Evolutionary conservation across 805 yeast species (phyloP).

Genomic region (Pichia cabralensis): DNA sequence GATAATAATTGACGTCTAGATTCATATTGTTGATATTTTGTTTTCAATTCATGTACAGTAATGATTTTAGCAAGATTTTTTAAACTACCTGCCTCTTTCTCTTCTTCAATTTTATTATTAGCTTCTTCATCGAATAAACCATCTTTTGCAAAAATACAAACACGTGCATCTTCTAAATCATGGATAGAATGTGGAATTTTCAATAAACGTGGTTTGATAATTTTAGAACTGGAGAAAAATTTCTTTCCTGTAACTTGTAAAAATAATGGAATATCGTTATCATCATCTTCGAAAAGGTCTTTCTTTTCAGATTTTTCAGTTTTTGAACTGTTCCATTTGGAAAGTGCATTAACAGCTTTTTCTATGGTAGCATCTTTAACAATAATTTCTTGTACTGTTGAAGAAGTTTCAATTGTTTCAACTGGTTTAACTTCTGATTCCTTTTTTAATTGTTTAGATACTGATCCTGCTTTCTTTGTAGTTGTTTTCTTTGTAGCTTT

Average conservation of each 20-base stretch:
- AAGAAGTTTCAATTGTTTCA: neutral
- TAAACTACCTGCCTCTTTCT: conserved; percentile 27
- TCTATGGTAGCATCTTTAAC: conserved; percentile 21
- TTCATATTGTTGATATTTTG: conserved; percentile 81
- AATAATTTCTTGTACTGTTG: conserved; percentile 11
- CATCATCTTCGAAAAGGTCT: conserved; percentile 53
- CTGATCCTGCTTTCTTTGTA: neutral
- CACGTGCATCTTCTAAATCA: conserved; percentile 29
- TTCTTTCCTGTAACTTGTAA: conserved; percentile 58
- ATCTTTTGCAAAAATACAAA: conserved; percentile 67
- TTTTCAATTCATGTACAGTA: conserved; percentile 66
- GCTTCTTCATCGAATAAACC: conserved; percentile 34
- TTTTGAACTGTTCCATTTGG: conserved; percentile 40
- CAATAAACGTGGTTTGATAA: conserved; percentile 46
- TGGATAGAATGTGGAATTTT: conserved; percentile 38
- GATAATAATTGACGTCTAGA: conserved; percentile 65
- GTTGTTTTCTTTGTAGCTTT: neutral
- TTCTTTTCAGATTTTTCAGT: conserved; percentile 17
- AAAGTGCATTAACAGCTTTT: conserved; percentile 57
- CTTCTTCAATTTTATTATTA: conserved; percentile 35
- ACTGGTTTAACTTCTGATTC: neutral
- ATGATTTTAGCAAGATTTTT: conserved; percentile 46
- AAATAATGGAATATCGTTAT: conserved; percentile 41
- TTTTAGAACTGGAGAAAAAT: conserved; percentile 48
- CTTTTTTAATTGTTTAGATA: neutral